Evolutionary conservation across 805 yeast genomes (phyloP).

Genomic region (Blastobotrys chiropterorum): DNA sequence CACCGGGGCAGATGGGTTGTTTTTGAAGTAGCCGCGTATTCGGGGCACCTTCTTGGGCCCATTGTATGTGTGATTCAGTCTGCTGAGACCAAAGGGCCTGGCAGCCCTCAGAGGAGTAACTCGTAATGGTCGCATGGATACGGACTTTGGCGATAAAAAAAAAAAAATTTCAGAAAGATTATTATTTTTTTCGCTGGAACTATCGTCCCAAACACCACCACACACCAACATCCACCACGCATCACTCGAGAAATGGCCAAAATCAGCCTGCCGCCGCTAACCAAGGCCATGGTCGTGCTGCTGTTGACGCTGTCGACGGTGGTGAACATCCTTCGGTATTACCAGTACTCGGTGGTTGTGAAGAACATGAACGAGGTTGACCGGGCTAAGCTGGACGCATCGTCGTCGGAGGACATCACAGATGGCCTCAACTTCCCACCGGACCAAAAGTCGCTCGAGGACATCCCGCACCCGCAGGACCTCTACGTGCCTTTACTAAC

Average conservation of each 20-base stretch:
- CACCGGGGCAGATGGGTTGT: constrained; percentile 33
- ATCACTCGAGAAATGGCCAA: background rate
- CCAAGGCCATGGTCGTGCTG: constrained; percentile 24
- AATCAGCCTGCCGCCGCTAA: constrained; percentile 29
- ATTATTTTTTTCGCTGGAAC: no score
- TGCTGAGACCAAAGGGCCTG: no score
- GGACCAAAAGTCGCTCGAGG: constrained; percentile 8
- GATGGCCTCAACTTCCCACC: constrained; percentile 13
- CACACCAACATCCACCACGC: no score
- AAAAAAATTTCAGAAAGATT: no score
- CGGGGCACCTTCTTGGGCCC: background rate
- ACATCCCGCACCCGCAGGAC: constrained; percentile 39
- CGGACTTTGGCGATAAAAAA: no score
- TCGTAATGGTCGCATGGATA: no score
- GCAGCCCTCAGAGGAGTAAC: no score
- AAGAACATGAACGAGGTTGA: constrained; percentile 1
- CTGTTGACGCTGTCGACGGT: constrained; percentile 22
- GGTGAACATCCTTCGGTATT: constrained; percentile 31
- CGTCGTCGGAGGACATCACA: constrained; percentile 4
- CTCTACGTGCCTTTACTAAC: constrained; percentile 46
- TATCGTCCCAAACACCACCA: no score
- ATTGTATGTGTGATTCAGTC: background rate
- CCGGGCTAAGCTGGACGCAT: constrained; percentile 19
- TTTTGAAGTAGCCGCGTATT: constrained; percentile 3
- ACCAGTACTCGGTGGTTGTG: constrained; percentile 23